A percentile compares a stretch with the other conserved stretches of the same genome.
phyloP scores from a whole-genome alignment of 768 basidiomycete genomes.

The Trametes maxima region DNA sequence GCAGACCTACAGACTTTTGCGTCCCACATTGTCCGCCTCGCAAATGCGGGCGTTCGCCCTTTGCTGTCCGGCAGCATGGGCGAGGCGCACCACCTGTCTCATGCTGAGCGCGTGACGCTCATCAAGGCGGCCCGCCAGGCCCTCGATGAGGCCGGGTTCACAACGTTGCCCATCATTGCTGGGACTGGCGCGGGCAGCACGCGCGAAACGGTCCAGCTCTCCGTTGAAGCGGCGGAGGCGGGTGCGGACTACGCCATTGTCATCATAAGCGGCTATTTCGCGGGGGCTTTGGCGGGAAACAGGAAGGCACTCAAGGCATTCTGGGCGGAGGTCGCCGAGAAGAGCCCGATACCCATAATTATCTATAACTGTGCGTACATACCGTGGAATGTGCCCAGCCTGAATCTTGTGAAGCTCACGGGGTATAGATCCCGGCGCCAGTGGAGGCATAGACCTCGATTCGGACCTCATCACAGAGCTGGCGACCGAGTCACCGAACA shows the following conservation, averaged over 20 bases:
- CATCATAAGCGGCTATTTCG: slow-evolving; percentile 85
- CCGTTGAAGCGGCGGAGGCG: slow-evolving; percentile 73
- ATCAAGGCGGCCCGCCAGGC: slow-evolving; percentile 54
- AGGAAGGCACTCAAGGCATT: slow-evolving; percentile 74
- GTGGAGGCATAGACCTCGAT: slow-evolving; percentile 88
- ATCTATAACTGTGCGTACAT: slow-evolving; percentile 78
- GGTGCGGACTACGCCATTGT: slow-evolving; percentile 89
- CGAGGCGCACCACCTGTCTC: slow-evolving; percentile 51
- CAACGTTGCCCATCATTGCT: slow-evolving; percentile 66
- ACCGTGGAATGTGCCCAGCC: not conserved
- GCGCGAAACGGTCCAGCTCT: slow-evolving; percentile 77
- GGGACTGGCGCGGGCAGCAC: slow-evolving; percentile 86
- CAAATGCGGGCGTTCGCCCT: slow-evolving; percentile 43
- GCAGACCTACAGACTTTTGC: slow-evolving; percentile 43
- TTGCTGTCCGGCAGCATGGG: slow-evolving; percentile 45
- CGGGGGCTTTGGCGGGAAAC: slow-evolving; percentile 66
- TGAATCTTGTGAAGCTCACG: slow-evolving; percentile 13
- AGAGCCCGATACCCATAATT: slow-evolving; percentile 84
- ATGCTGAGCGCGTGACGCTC: slow-evolving; percentile 36
- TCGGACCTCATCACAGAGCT: slow-evolving; percentile 84
- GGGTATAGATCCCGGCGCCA: slow-evolving; percentile 74
- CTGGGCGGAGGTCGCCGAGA: slow-evolving; percentile 74
- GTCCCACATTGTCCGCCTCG: slow-evolving; percentile 42
- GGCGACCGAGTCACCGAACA: slow-evolving; percentile 72
- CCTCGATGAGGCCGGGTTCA: slow-evolving; percentile 65